Base-by-base conservation (phyloP, 176 grass and related monocot genomes). In the Panicum miliaceum region DNA sequence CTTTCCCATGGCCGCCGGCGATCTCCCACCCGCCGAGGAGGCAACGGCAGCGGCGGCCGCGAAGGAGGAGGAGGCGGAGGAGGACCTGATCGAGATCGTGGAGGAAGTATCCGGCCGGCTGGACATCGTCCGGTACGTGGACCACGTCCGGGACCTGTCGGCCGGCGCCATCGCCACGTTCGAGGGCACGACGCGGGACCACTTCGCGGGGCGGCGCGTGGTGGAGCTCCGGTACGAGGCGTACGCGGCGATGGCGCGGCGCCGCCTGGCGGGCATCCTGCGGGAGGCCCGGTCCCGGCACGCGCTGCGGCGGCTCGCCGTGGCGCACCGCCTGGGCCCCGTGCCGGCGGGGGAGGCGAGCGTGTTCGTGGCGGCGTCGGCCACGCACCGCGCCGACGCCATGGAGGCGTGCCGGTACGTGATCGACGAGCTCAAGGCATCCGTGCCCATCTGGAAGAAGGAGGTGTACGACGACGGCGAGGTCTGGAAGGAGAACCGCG, bases 391-490 rank as follows among this genome's bases (percentile, higher is more conserved):
- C 50, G 77, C 88, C n/a, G 95, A 94, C 72, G 95, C 95, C 27
- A 88, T 97, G 86, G 95, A 94, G 76, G 95, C 95, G 4, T 94
- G 95, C 84, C 71, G 90, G 4, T 97, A 87, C 90, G 78, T 97
- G 22, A 97, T 93, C 85, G 95, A 97, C 83, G 95, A 97, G 82
- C 69, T 94, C 83, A 97, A 97, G 84, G 95, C 92, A 51, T 90
- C 92, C 45, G 95, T 94, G 78, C 95, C 95, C 18, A 90, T 97
- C 61, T 97, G 95, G 95, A 97, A 97, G 86, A 94, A 94, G 88
- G 95, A 97, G 84, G 95, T 97, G 14, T 97, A 97, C 88, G 95
- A 93, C 26, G 90, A 97, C 87, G 95, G 95, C 71, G 95, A 97
- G 88, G 90, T 97, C 19, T 97, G 95, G 95, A 97, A 97, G 88